Conservation (phyloP, 169 alveolate species). For the Cryptosporidium meleagridis region DNA sequence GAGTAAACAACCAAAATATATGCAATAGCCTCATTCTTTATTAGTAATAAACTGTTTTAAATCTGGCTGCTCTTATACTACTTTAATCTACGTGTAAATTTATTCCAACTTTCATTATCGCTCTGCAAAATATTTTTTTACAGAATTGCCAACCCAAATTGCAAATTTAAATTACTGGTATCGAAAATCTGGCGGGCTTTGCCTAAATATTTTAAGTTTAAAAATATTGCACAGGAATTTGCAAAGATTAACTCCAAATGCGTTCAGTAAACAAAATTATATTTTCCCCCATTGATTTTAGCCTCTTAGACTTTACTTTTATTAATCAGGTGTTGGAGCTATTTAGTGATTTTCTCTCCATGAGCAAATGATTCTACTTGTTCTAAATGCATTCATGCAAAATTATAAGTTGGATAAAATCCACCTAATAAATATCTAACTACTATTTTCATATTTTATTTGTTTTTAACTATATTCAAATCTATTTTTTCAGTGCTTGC, state of each 20-base stretch:
- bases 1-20: slow-evolving; percentile 1
- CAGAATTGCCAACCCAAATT: neutral
- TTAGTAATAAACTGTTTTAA: neutral
- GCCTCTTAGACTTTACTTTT: too few species aligned
- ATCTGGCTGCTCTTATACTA: neutral
- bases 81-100: neutral
- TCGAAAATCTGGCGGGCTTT: slow-evolving; percentile 14
- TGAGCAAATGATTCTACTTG: too few species aligned
- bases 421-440: too few species aligned
- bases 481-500: too few species aligned
- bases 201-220: neutral
- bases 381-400: too few species aligned
- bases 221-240: neutral
- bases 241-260: neutral
- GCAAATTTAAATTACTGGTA: neutral
- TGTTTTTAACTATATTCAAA: neutral
- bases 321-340: too few species aligned
- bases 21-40: neutral
- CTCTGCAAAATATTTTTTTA: neutral
- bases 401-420: too few species aligned
- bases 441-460: too few species aligned
- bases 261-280: neutral
- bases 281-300: too few species aligned
- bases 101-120: neutral
- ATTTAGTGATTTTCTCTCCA: too few species aligned